phyloP scores from a whole-genome alignment of 768 basidiomycete genomes.

The Cystobasidium ongulense region DNA sequence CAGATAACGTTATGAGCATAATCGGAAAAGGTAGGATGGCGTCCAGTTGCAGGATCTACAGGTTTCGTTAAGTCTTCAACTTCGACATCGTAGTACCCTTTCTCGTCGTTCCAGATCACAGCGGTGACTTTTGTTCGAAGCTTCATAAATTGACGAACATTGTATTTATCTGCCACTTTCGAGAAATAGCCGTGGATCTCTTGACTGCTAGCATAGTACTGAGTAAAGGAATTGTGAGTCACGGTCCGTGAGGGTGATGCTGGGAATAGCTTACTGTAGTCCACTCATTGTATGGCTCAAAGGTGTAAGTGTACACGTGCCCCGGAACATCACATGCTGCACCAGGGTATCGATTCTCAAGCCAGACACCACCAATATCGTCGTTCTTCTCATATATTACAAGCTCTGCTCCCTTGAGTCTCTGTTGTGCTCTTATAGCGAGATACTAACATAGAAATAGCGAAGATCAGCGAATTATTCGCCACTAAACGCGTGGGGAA shows the following conservation, averaged over 20 bases:
- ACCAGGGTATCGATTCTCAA: constrained; percentile 28
- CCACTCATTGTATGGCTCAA: constrained; percentile 11
- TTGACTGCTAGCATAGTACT: constrained; percentile 9
- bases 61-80: constrained; percentile 15
- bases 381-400: constrained; percentile 28
- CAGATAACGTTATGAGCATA: constrained; percentile 22
- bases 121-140: background rate
- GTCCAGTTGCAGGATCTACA: constrained; percentile 15
- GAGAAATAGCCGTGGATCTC: constrained; percentile 22
- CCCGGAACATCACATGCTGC: constrained; percentile 21
- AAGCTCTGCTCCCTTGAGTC: constrained; percentile 4
- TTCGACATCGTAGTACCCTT: constrained; percentile 10
- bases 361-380: constrained; percentile 19
- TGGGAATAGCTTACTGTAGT: background rate
- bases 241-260: background rate
- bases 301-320: constrained; percentile 10
- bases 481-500: background rate
- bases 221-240: background rate
- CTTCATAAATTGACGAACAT: constrained; percentile 4
- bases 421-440: background rate
- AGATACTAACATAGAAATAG: background rate
- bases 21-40: constrained; percentile 1
- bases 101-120: constrained; percentile 10
- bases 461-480: background rate
- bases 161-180: constrained; percentile 14